Conservation (phyloP, 768 basidiomycete species). For the Hysterangium stoloniferum region DNA sequence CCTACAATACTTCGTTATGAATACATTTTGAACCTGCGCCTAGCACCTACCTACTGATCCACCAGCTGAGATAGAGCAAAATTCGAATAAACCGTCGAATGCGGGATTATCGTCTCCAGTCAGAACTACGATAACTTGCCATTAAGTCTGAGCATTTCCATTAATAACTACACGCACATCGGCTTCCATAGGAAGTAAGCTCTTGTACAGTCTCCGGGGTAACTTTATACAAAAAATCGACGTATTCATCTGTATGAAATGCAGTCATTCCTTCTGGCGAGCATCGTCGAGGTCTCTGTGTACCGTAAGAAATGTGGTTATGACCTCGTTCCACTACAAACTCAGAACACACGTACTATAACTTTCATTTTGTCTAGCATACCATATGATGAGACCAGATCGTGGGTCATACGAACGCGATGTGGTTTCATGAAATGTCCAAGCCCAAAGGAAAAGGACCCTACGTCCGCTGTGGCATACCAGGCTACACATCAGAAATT, state of each 20-base stretch:
- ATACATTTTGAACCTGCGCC: constrained; percentile 20
- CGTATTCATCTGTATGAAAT: constrained; percentile 98
- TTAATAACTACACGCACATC: constrained; percentile 59
- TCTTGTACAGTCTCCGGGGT: constrained; percentile 88
- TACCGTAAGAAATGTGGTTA: neutral
- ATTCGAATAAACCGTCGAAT: constrained; percentile 95
- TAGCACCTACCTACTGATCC: constrained; percentile 75
- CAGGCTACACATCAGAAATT: neutral
- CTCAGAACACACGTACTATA: constrained; percentile 49
- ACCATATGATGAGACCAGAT: constrained; percentile 82
- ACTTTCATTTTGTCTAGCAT: constrained; percentile 92
- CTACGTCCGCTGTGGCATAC: constrained; percentile 49
- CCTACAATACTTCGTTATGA: constrained; percentile 32
- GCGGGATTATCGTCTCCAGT: constrained; percentile 94
- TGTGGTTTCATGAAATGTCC: constrained; percentile 97
- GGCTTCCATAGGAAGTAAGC: constrained; percentile 72
- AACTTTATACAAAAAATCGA: constrained; percentile 83
- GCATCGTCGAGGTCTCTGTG: constrained; percentile 64
- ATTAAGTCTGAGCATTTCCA: neutral
- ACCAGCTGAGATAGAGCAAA: constrained; percentile 93
- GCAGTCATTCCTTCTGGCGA: constrained; percentile 71
- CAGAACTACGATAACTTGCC: constrained; percentile 28
- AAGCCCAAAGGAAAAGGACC: constrained; percentile 72
- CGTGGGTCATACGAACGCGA: constrained; percentile 88
- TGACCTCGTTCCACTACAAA: constrained; percentile 8